Evolutionary conservation across 345 rosid genomes (phyloP), one percentile per base, ranked within the genome.

Genomic region (Aurinia saxatilis): DNA sequence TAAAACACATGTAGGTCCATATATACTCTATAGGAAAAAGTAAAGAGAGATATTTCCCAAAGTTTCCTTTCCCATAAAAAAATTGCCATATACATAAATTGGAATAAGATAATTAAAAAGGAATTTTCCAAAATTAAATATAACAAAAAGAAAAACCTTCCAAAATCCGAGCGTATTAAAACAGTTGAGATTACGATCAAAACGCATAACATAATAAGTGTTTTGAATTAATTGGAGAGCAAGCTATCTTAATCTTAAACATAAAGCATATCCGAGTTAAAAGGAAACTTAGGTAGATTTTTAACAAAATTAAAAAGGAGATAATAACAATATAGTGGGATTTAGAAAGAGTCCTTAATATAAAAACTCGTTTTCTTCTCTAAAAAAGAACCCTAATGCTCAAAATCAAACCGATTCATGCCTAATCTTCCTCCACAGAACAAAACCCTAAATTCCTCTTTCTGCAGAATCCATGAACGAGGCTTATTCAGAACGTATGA

Each of bases 141-240:
- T 30, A 19, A 23, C 10, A 7, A 9, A 41, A 15, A 33, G 21
- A 14, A 41, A n/a, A 41, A 5, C 6, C 5, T 12, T 59, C 10
- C 17, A 31, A 19, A 53, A 44, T 65, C 44, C 1, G 36, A 54
- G 37, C 10, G 25, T 12, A 53, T 65, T 13, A 4, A 54, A 65
- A 65, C 46, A 19, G 70, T 9, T 11, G 16, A 42, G 65, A 59
- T 59, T 27, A 4, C 31, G 5, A 27, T 37, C 21, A 57, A n/a
- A 3, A 41, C 39, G 16, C 29, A 37, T 21, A 46, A 9, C 42
- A 9, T 10, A 6, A 6, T 0, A 30, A 0, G n/a, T n/a, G n/a
- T n/a, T n/a, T 42, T 16, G 0, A n/a, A 18, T 66, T 66, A 66
- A 56, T 66, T 66, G 71, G 64, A 12, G 64, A 47, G 50, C 64